Conservation (phyloP, 2,329 filamentous ascomycete genomes). For the Biscogniauxia sp. region DNA sequence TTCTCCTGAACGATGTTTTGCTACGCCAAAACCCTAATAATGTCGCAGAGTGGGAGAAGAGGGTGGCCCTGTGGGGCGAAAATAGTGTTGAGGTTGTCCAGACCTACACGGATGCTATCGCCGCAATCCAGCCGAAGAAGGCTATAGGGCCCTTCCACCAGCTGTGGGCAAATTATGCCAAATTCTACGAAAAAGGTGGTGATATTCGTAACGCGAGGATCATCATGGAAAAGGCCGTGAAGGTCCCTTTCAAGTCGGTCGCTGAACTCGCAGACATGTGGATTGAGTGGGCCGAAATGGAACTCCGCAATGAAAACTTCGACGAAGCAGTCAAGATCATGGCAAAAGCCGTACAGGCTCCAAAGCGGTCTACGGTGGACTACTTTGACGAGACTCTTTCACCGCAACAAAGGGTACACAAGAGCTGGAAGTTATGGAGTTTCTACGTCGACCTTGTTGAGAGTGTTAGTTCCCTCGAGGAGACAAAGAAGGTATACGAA, state of each 20-base stretch:
- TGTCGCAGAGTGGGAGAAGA: constrained; percentile 95
- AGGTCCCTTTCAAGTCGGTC: constrained; percentile 97
- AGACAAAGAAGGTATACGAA: constrained; percentile 93
- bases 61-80: constrained; percentile 91
- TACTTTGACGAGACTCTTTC: constrained; percentile 95
- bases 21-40: constrained; percentile 95
- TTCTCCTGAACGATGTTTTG: constrained; percentile 93
- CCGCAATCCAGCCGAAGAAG: constrained; percentile 89
- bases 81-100: constrained; percentile 89
- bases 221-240: constrained; percentile 97
- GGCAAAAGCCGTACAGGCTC: constrained; percentile 95
- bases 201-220: constrained; percentile 82
- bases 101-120: constrained; percentile 92
- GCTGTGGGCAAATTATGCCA: constrained; percentile 94
- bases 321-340: constrained; percentile 93
- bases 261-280: constrained; percentile 95
- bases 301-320: constrained; percentile 92
- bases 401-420: constrained; percentile 94
- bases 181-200: constrained; percentile 88
- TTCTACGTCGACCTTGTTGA: constrained; percentile 99
- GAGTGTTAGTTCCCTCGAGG: constrained; percentile 84
- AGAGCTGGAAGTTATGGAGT: constrained; percentile 99
- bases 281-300: constrained; percentile 99
- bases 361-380: constrained; percentile 96
- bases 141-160: constrained; percentile 91